Base-by-base conservation (phyloP, 495 filamentous ascomycete species). In the Talaromyces trachyspermus region DNA sequence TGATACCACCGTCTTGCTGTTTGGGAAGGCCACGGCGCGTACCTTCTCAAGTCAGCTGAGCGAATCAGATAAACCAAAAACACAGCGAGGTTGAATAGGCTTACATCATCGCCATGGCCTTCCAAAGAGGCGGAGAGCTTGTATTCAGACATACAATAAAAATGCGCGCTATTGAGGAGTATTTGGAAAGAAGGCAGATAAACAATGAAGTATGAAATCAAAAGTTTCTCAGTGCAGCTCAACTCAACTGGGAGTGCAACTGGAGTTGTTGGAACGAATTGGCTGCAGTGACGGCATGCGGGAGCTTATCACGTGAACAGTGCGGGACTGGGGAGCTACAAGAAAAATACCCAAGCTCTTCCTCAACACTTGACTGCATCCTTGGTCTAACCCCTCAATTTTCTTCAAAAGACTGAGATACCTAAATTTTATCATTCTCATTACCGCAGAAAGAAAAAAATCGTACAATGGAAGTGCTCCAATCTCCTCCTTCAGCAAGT, bases 31-130 rank as follows among this genome's bases (percentile, higher is more conserved):
- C 52, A 99, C 87, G 51, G 78, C 81, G 51, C 92, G 88, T 59
- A 99, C 92, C 92, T 98, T 35, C 46, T 33, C 55, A 32, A 36
- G 22, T 33, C 46, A 37, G 19, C 43, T 32, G 30, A 43, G 26
- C 50, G 44, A 45, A 23, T 51, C 42, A 47, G n/a, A n/a, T n/a
- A n/a, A n/a, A n/a, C n/a, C n/a, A n/a, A n/a, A n/a, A n/a, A n/a
- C n/a, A n/a, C n/a, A n/a, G 38, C 37, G 37, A 51, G 39, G 43
- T 43, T 37, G 49, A 51, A 40, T 46, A 42, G 49, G 60, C 81
- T 74, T 76, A 91, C 88, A 80, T 95, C 88, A 61, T 85, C 82
- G 56, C 85, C 78, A 54, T 95, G 88, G 57, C 80, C 88, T 58
- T 79, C 73, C 38, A 95, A 72, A 61, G 84, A 78, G 55, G 88